Percentiles rank a stretch among this genome's conserved stretches.
Conservation (phyloP, 225 moss, liverwort and hornwort species). For the Sphagnum tenellum region DNA sequence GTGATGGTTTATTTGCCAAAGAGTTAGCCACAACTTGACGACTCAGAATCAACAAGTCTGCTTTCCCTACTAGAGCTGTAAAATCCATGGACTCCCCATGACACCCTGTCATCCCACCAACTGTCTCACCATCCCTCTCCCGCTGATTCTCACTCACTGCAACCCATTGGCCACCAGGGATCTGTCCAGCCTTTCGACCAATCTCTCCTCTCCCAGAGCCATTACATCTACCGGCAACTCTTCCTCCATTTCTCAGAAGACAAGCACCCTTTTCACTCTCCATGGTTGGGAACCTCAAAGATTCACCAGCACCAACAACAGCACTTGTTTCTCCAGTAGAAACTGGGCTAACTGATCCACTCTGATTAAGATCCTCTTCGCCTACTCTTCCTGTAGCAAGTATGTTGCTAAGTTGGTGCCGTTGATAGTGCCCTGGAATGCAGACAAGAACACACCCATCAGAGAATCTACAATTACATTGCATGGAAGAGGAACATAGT, state of each 20-base stretch:
- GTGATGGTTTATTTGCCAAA: conserved; percentile 27
- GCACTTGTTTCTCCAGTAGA: conserved; percentile 15
- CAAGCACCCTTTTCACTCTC: conserved; percentile 19
- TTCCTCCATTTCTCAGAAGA: conserved; percentile 15
- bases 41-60: conserved; percentile 16
- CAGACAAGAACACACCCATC: conserved; percentile 4
- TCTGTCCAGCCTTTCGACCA: conserved; percentile 56
- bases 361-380: conserved; percentile 13
- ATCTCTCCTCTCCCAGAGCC: conserved; percentile 40
- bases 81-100: conserved; percentile 4
- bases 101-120: conserved; percentile 1
- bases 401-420: conserved; percentile 18
- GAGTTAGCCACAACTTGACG: conserved; percentile 30
- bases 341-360: conserved; percentile 7
- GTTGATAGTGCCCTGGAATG: conserved; percentile 21
- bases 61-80: not conserved
- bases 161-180: conserved; percentile 73
- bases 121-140: conserved; percentile 46
- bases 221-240: conserved; percentile 50
- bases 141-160: conserved; percentile 72
- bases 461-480: not conserved
- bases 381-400: conserved; percentile 15
- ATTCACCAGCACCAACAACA: conserved; percentile 7
- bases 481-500: too few species aligned
- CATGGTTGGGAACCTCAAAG: conserved; percentile 10